Base-by-base conservation (phyloP, 257 asterid species). In the Solanum rostratum region DNA sequence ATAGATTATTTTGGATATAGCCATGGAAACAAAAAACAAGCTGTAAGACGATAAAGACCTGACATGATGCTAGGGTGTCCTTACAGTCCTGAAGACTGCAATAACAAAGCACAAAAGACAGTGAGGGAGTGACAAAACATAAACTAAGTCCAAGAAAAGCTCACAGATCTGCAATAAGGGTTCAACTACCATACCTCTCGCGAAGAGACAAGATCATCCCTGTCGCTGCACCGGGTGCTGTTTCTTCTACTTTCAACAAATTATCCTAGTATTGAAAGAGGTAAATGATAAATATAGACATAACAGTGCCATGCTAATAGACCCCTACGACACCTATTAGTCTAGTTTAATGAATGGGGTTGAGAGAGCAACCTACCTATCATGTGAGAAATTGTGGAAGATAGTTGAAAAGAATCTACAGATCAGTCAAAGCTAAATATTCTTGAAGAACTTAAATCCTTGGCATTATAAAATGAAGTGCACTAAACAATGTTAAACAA, bases 141-240 rank as follows among this genome's bases (percentile, higher is more conserved):
- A 53, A 73, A 84, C 45, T 16, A 57, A 53, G 70, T 33, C 10
- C 45, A n/a, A 41, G 27, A 18, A 76, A 22, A 73, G 10, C 18
- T 24, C n/a, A 49, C 6, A 50, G 57, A 49, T 76, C 10, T 76
- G 45, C 43, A 76, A 76, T 45, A 76, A 76, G 63, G 27, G 6
- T 27, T 27, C 24, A 27, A 16, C 2, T 49, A 76, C 27, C 73
- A 65, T 83, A 95, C 99, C 97, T 95, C 91, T 94, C 97, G 39
- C 99, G 97, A 88, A 94, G 98, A 85, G 98, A 92, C 89, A 94
- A 90, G 85, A 95, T 95, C 94, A 92, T 95, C 88, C 98, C 98
- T 6, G 99, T 94, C 46, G 98, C 92, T 84, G 88, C 95, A 69
- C 99, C 98, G 22, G 98, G 98, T 45, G 99, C 93, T 87, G 99